Base-by-base conservation (phyloP, 2,329 filamentous ascomycete species). In the Aaosphaeria pasadenensis region DNA sequence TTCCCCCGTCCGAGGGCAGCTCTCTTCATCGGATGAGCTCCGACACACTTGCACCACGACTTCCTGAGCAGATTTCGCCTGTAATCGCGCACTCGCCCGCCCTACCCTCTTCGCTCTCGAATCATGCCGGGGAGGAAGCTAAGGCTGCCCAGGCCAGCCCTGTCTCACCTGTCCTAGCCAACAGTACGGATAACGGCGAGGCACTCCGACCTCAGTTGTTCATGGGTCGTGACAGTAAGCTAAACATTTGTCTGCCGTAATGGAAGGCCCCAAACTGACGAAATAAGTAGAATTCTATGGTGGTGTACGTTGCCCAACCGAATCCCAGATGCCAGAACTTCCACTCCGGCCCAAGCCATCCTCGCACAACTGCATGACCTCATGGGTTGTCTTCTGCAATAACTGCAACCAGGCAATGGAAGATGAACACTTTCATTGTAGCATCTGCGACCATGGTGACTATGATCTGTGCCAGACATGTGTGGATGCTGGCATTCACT, bases 371-470 rank as follows among this genome's bases (percentile, higher is more conserved):
- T 24, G 17, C 17, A 24, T 24, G 17, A 67, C 47, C 47, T 74
- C 80, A 42, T 96, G 91, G 72, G 88, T 88, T 9, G 91, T 99
- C 40, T 95, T 89, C 77, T 99, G 94, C 82, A 97, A 99, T 75
- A 81, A 83, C 67, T 99, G 94, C 72, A 87, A 90, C 57, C 78
- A 77, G 52, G 82, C 85, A 39, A 90, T 96, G 62, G 82, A 86
- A 30, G 85, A 90, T 59, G 82, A 84, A 44, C 92, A 99, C 72
- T 99, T 89, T 71, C 94, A 99, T 74, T 99, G 95, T 77, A 88
- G 88, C 56, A 89, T 88, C 49, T 99, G 94, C 67, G 90, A 97
- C 55, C 83, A 87, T 48, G 94, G 92, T 38, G 94, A 99, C 70
- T 99, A 91, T 63, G 94, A 99, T 65, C 82, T 99, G 30, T 99